These are phyloP conservation scores for Aspergillus glaucus DNA, from an alignment of 2,329 filamentous ascomycete species.

Conservation along the genomic window DNA sequence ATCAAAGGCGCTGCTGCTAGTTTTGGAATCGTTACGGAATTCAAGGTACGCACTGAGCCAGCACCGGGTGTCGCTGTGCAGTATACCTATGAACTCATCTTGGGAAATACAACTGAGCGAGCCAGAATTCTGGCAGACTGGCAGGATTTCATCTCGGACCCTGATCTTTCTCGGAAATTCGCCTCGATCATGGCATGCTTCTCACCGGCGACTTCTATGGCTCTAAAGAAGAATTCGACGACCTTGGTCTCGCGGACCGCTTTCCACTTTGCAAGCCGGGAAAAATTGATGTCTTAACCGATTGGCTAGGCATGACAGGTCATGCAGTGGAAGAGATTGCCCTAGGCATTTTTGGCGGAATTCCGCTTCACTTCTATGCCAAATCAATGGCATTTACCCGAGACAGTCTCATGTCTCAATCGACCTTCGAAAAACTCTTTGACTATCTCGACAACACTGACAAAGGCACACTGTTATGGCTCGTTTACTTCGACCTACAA, in stretches of 20 bases:
- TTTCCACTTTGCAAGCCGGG: slow-evolving; percentile 18
- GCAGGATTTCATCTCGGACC: slow-evolving; percentile 53
- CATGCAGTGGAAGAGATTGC: slow-evolving; percentile 22
- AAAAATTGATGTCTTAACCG: slow-evolving; percentile 18
- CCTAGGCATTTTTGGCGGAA: slow-evolving; percentile 25
- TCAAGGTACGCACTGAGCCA: slow-evolving; percentile 31
- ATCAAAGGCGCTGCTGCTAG: slow-evolving; percentile 32
- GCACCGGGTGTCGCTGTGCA: slow-evolving; percentile 47
- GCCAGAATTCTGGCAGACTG: slow-evolving; percentile 50
- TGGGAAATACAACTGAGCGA: slow-evolving; percentile 45
- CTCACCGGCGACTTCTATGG: slow-evolving; percentile 60
- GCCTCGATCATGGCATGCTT: slow-evolving; percentile 50
- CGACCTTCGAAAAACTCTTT: slow-evolving; percentile 47
- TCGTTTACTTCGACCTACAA: slow-evolving; percentile 56
- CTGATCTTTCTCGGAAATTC: slow-evolving; percentile 53
- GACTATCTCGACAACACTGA: slow-evolving; percentile 46
- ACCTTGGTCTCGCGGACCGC: slow-evolving; percentile 21
- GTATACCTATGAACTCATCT: slow-evolving; percentile 52
- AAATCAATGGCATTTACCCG: slow-evolving; percentile 52
- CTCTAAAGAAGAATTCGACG: slow-evolving; percentile 50
- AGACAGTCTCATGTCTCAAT: slow-evolving; percentile 44
- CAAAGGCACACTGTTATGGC: slow-evolving; percentile 52
- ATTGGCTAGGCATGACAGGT: slow-evolving; percentile 23
- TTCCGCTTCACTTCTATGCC: slow-evolving; percentile 49
- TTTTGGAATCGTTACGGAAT: slow-evolving; percentile 35